These are phyloP conservation scores for Quercus tomentella DNA, from an alignment of 331 rosid species.

Conservation along the genomic window DNA sequence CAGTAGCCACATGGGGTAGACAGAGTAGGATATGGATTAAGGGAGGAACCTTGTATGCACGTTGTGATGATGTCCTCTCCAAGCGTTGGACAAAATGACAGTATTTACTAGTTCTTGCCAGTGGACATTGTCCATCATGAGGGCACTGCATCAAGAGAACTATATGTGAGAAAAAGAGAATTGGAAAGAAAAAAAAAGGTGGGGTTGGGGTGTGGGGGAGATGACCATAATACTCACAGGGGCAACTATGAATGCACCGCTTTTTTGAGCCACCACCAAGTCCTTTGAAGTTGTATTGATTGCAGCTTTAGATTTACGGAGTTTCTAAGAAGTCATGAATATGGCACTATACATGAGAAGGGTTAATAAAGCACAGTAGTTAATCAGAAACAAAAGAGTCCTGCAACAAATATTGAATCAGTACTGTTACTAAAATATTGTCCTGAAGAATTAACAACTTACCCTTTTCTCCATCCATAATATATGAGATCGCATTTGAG, in stretches of 20 bases:
- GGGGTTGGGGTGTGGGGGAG: background rate
- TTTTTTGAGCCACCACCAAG: constrained; percentile 45
- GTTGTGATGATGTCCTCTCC: constrained; percentile 89
- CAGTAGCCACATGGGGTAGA: background rate
- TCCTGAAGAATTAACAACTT: constrained; percentile 14
- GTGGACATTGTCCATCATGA: constrained; percentile 91
- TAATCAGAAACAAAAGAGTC: background rate
- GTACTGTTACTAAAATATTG: background rate
- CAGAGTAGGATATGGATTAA: constrained; percentile 16
- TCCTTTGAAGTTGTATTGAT: constrained; percentile 51
- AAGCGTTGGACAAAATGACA: constrained; percentile 95
- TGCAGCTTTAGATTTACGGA: constrained; percentile 45
- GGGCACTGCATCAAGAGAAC: constrained; percentile 59
- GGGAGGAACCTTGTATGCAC: constrained; percentile 70
- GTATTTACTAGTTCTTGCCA: constrained; percentile 62
- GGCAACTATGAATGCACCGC: constrained; percentile 80
- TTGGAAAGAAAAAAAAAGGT: background rate
- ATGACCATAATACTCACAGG: constrained; percentile 59
- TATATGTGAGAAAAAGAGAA: background rate
- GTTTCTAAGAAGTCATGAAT: constrained; percentile 43
- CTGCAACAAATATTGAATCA: background rate
- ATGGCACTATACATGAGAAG: constrained; percentile 13
- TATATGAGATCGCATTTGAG: constrained; percentile 93
- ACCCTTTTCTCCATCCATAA: constrained; percentile 94
- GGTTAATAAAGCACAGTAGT: background rate